Base-by-base conservation (phyloP, 495 filamentous ascomycete genomes). In the Glonium stellatum region DNA sequence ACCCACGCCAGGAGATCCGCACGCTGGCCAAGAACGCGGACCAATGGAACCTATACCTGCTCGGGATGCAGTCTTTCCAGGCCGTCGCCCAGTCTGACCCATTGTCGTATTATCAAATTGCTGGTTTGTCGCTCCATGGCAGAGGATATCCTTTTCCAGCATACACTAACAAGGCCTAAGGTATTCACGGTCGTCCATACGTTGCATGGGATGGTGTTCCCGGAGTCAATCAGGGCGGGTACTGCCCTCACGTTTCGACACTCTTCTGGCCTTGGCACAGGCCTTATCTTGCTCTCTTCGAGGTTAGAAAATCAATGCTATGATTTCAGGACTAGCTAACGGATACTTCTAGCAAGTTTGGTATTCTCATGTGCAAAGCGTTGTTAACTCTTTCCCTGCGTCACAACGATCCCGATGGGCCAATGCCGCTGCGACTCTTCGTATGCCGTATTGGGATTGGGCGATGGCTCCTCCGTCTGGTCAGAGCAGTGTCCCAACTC, bases 201-300 rank as follows among this genome's bases (percentile, higher is more conserved):
- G 61, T 75, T 22, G 73, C 79, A 5, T 88, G 80, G 79, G 77
- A 79, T 54, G 82, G 82, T 27, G 74, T 69, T 25, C 69, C 77
- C 6, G 79, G 80, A 4, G 75, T 76, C 41, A 71, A 78, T 67
- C 59, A 71, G 35, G 74, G 71, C 37, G 86, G 86, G 8, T 87
- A 85, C 62, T 89, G 86, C 63, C 75, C 77, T 23, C 86, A 89
- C 70, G 73, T 75, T 19, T 84, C 80, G 13, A 77, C 79, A 37
- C 72, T 89, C 44, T 88, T 88, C 64, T 78, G 80, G 48, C 78
- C 84, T 27, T 89, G 86, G 86, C 86, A 89, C 73, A 77, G 86
- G 52, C 81, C 85, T 15, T 89, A 88, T 69, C 76, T 88, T 58
- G 78, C 78, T 47, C 69, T 88, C 48, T 82, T 80, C 62, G 86